Base-by-base conservation (phyloP, 2,329 filamentous ascomycete species). In the Diplocarpon mali region DNA sequence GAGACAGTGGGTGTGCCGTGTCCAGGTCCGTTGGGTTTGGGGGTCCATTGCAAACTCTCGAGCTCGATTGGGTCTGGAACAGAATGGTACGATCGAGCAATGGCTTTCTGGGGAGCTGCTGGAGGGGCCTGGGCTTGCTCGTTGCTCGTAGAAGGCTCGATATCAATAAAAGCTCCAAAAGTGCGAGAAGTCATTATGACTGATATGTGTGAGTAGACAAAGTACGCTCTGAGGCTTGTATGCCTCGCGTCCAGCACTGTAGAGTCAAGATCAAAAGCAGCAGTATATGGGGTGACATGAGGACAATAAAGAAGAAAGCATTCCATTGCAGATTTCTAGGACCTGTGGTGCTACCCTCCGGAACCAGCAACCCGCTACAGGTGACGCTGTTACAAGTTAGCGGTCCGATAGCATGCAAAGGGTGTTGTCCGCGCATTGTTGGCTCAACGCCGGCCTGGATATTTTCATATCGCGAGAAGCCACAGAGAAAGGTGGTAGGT, bases 41-140 rank as follows among this genome's bases (percentile, higher is more conserved):
- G 13, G 10, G 51, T 50, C 50, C 54, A 53, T 46, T 59, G 44
- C 8, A 57, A 29, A 24, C 45, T 52, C 11, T 57, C 55, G 13
- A 62, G 54, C 29, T 61, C 59, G 28, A 58, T 46, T 11, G 48
- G 45, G 29, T 56, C 50, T 29, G 47, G 57, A 14, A 58, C 53
- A 14, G 59, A 58, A 40, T 61, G 59, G 29, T 62, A 60, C 2
- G 49, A 51, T 47, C 52, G 44, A 11, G 57, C 46, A 11, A 59
- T 38, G n/a, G 54, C 57, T 48, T 49, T 61, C 27, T 56, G 44
- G 15, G 60, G 60, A 16, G 57, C 50, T 38, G 40, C 49, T 24
- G 53, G 52, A 34, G 53, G 43, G 43, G 30, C 15, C 51, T 50
- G 14, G 53, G 42, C 20, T 24, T 24, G 20, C 20, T 24, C 20